Evolutionary conservation across 805 yeast genomes (phyloP), one percentile per base, ranked within the genome.

Genomic region (Torulaspora franciscae): DNA sequence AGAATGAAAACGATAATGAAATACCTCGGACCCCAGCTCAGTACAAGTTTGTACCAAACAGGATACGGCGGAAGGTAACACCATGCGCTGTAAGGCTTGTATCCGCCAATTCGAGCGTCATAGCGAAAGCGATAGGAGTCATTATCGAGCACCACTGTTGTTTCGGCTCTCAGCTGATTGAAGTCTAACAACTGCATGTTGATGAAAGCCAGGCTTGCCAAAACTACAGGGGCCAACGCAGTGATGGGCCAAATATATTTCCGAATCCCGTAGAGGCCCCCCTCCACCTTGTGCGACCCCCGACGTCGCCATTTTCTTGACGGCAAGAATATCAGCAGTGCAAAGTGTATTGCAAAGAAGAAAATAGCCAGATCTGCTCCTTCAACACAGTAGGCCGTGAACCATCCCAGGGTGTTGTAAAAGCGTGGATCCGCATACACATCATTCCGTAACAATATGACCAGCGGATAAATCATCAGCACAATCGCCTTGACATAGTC

Each of bases 321-420:
- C 1, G 91, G 87, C 47, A 71, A 69, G 62, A 86, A 85, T 4
- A 89, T 83, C 25, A 87, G 67, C 34, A 88, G 59, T 23, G 80
- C 86, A 7, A 91, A 83, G 65, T 89, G 96, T 11, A 88, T 65
- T 1, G 96, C 95, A 66, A 89, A 84, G 28, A 83, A 74, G 26
- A 87, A 68, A 42, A 88, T 89, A 13, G 93, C 89, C 28, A 87
- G 59, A 64, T 89, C 97, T 1, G 90, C 88, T 15, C 95, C 95
- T 64, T 86, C 95, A 10, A 85, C 83, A 17, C 87, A 74, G 32
- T 81, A 72, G 3, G 90, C 85, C 1, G 95, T 84, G 64, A 86
- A 80, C 71, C 85, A 88, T 2, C 95, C 96, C 28, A 83, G 74
- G 4, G 79, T 76, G 57, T 81, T 78, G 55, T 82, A 77, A 58